Conservation (phyloP, 1,139 yeast genomes). For the Geotrichum carabidarum region DNA sequence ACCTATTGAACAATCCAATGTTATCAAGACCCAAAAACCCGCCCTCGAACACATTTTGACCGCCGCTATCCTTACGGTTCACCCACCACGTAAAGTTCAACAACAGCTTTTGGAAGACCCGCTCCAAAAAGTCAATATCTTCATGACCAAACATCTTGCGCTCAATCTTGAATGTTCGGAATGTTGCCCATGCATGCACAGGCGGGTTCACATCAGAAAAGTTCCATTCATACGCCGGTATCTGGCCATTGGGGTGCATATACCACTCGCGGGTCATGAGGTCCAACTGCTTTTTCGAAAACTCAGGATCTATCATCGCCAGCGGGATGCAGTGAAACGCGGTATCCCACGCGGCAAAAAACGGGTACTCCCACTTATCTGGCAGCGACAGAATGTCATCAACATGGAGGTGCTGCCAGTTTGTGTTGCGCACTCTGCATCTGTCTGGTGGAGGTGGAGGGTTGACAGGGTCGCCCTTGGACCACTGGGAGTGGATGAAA, state of each 20-base stretch:
- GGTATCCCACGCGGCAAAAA: conserved; percentile 97
- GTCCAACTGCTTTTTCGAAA: conserved; percentile 87
- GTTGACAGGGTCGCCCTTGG: conserved; percentile 77
- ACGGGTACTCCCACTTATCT: conserved; percentile 96
- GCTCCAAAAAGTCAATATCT: conserved; percentile 80
- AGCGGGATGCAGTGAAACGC: conserved; percentile 94
- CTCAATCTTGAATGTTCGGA: conserved; percentile 84
- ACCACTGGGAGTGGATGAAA: conserved; percentile 85
- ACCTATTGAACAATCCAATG: conserved; percentile 88
- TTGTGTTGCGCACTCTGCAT: conserved; percentile 77
- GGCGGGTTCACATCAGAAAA: conserved; percentile 95
- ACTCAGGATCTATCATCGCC: conserved; percentile 92
- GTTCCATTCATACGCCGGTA: conserved; percentile 98
- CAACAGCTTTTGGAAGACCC: conserved; percentile 85
- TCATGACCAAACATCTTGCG: conserved; percentile 78
- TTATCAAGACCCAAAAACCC: conserved; percentile 93
- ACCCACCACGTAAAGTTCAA: conserved; percentile 98
- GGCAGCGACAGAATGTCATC: conserved; percentile 89
- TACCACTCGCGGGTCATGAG: conserved; percentile 92
- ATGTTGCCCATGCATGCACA: conserved; percentile 96
- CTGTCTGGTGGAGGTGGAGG: conserved; percentile 74
- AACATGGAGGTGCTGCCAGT: conserved; percentile 86
- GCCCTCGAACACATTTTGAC: conserved; percentile 90
- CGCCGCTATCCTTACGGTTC: conserved; percentile 82
- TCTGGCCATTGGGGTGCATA: conserved; percentile 98